These are phyloP conservation scores for Bullera alba DNA, from an alignment of 768 basidiomycete species.

Conservation along the genomic window DNA sequence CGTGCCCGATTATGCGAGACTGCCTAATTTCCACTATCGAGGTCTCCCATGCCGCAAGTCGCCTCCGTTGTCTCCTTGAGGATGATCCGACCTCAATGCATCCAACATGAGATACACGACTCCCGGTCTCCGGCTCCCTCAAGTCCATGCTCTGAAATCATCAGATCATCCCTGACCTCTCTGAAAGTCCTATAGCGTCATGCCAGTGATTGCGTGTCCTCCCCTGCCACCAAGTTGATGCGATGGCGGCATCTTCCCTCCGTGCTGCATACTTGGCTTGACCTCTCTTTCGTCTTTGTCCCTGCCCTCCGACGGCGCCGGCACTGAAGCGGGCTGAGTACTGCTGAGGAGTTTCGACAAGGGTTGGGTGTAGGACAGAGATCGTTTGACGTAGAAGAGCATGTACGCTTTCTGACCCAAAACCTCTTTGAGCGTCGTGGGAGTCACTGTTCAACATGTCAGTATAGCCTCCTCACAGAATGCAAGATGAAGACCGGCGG, in stretches of 20 bases:
- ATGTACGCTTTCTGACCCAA: slow-evolving; percentile 76
- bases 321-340: not conserved
- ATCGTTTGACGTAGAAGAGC: slow-evolving; percentile 90
- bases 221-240: not conserved
- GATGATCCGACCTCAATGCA: no score
- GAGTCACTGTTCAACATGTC: slow-evolving; percentile 55
- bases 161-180: no score
- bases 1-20: no score
- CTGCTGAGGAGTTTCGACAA: slow-evolving; percentile 11
- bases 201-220: not conserved
- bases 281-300: not conserved
- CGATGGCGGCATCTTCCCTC: not conserved
- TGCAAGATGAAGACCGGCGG: slow-evolving; percentile 4
- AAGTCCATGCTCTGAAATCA: no score
- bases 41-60: no score
- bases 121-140: no score
- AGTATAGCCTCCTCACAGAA: not conserved
- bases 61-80: no score
- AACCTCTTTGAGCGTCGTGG: slow-evolving; percentile 61
- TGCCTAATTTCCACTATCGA: no score
- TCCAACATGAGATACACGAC: no score
- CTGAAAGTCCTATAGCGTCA: not conserved
- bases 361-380: slow-evolving; percentile 62
- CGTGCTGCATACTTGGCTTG: not conserved
- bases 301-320: not conserved